Percentiles rank a stretch among this genome's conserved stretches.
Conservation (phyloP, 371 early-diverging fungal species). For the Synchytrium microbalum region DNA sequence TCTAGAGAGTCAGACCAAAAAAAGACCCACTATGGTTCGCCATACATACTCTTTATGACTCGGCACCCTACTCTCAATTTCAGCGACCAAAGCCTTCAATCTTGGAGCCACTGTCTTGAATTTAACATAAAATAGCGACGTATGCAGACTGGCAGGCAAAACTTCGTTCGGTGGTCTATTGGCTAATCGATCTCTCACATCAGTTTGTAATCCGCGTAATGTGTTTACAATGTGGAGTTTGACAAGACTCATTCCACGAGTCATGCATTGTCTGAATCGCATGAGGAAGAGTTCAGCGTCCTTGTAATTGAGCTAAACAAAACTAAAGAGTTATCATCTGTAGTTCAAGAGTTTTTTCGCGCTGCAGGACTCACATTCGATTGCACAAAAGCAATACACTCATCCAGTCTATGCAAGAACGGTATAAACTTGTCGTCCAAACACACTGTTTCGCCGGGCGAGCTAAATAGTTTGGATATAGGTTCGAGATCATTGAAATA, state of each 20-base stretch:
- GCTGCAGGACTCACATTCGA: conserved; percentile 49
- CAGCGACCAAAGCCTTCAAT: conserved; percentile 52
- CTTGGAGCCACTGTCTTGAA: conserved; percentile 60
- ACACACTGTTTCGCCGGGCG: conserved; percentile 77
- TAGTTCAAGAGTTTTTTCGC: neutral
- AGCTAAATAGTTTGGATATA: conserved; percentile 64
- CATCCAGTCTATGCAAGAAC: conserved; percentile 65
- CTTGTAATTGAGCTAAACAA: conserved; percentile 54
- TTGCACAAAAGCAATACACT: conserved; percentile 69
- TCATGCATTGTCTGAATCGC: conserved; percentile 85
- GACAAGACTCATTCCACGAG: conserved; percentile 78
- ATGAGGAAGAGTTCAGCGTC: conserved; percentile 85
- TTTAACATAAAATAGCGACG: conserved; percentile 63
- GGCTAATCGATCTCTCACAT: conserved; percentile 40
- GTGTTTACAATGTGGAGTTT: conserved; percentile 72
- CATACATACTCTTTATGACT: conserved; percentile 61
- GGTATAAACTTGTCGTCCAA: conserved; percentile 67
- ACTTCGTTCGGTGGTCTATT: conserved; percentile 17
- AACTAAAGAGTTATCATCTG: neutral
- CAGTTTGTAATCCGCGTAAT: conserved; percentile 56
- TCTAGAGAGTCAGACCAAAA: neutral
- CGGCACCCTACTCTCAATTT: conserved; percentile 63
- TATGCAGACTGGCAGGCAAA: conserved; percentile 21
- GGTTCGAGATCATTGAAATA: conserved; percentile 78
- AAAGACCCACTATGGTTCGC: neutral